Evolutionary conservation across 2,329 filamentous ascomycete species (phyloP), one percentile per base, ranked within the genome.

Genomic region (Cryphonectria radicalis): DNA sequence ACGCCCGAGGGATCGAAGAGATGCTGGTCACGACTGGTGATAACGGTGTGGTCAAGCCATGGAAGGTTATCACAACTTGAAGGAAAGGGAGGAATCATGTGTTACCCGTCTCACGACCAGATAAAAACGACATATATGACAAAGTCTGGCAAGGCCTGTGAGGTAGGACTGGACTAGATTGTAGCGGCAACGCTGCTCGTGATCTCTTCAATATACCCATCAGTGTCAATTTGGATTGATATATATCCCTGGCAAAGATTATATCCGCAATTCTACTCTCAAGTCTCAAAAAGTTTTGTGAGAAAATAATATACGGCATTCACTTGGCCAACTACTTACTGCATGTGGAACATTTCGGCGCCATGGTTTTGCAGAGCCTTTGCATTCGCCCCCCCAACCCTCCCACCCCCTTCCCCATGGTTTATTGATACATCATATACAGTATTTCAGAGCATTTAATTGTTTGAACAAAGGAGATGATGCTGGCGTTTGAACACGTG

Each of bases 1-100:
- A 86, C 78, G 85, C 82, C 73, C 85, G 81, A 68, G 85, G 86
- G 4, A 80, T 84, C 35, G 93, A 97, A 76, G 95, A 98, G 82
- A 92, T 98, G 79, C 84, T 99, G 63, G 84, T 98, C 28, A 96
- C 92, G 22, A 97, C 95, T 0, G 96, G 95, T 0, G 96, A 99
- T 79, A 95, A 98, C 81, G 96, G 96, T 0, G 86, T 92, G 67
- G 92, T 98, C 40, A 91, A 92, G 77, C 90, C 95, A 1, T 99
- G 96, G 95, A 87, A 88, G 74, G 78, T 79, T 17, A 73, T 74
- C 67, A 74, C 73, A 66, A 64, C 69, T 28, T 69, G 57, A 50
- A n/a, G 22, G 10, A n/a, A 11, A n/a, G 10, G 22, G 10, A 17
- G 17, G 1, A 46, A n/a, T n/a, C 46, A 50, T n/a, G 22, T 10